These are phyloP conservation scores for Epithele typhae DNA, from an alignment of 768 basidiomycete species.

Conservation along the genomic window DNA sequence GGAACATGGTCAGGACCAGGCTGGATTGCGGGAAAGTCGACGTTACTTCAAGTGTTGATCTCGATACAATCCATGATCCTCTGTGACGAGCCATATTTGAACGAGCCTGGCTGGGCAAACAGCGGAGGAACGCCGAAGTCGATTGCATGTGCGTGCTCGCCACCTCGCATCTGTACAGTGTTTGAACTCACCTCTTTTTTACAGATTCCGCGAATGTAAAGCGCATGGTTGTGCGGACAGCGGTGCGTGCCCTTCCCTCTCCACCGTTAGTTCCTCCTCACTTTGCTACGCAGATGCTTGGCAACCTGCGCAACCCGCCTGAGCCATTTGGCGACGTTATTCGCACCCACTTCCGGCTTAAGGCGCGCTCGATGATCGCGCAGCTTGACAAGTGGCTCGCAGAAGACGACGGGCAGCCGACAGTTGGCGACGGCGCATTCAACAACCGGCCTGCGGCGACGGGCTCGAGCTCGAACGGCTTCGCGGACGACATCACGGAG, in stretches of 20 bases:
- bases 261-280: background rate
- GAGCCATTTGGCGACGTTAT: slow-evolving; percentile 87
- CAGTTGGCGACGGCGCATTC: slow-evolving; percentile 51
- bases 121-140: slow-evolving; percentile 73
- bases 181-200: background rate
- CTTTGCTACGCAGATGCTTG: slow-evolving; percentile 60
- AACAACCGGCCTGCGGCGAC: slow-evolving; percentile 32
- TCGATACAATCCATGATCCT: slow-evolving; percentile 97
- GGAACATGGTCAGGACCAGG: slow-evolving; percentile 95
- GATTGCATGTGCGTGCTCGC: slow-evolving; percentile 57
- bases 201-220: slow-evolving; percentile 89
- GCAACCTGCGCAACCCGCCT: slow-evolving; percentile 74
- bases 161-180: background rate
- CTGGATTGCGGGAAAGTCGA: slow-evolving; percentile 88
- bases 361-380: slow-evolving; percentile 59
- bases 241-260: slow-evolving; percentile 46
- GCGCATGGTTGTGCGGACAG: slow-evolving; percentile 87
- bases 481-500: slow-evolving; percentile 69
- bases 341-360: slow-evolving; percentile 86
- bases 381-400: slow-evolving; percentile 80
- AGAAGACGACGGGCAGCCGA: slow-evolving; percentile 67
- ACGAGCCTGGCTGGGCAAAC: slow-evolving; percentile 86
- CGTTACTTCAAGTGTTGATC: slow-evolving; percentile 85
- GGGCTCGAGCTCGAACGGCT: slow-evolving; percentile 51
- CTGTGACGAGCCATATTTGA: slow-evolving; percentile 90